phyloP scores from a whole-genome alignment of 257 asterid species.

The Salvia rosmarinus region DNA sequence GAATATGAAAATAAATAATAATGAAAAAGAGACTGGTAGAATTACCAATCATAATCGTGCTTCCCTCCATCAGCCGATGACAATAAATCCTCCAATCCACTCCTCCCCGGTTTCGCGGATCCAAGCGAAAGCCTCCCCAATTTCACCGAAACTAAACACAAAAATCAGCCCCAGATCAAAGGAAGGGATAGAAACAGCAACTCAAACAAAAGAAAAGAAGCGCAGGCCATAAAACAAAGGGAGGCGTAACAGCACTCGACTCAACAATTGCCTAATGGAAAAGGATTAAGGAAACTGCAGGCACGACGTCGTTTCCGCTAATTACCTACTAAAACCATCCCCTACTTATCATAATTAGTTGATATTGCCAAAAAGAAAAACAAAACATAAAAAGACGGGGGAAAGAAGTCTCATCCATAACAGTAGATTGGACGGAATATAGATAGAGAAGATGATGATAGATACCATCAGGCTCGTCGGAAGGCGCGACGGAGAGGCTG shows the following conservation, averaged over 20 bases:
- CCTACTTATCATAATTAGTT: conserved; percentile 15
- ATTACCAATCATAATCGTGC: conserved; percentile 68
- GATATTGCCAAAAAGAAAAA: conserved; percentile 18
- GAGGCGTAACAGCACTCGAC: neutral
- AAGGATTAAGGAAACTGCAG: conserved; percentile 4
- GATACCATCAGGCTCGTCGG: conserved; percentile 52
- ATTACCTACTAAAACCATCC: conserved; percentile 2
- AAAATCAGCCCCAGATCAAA: conserved; percentile 25
- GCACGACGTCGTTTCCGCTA: conserved; percentile 33
- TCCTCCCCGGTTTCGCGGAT: conserved; percentile 50
- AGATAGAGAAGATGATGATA: neutral
- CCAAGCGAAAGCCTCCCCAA: conserved; percentile 65
- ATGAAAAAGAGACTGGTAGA: neutral
- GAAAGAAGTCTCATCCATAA: neutral
- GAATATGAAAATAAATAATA: conserved; percentile 8
- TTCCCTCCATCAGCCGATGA: conserved; percentile 60
- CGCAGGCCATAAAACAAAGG: neutral
- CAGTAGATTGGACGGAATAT: conserved; percentile 12
- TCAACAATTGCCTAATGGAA: neutral
- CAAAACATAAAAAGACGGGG: neutral
- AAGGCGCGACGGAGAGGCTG: conserved; percentile 57
- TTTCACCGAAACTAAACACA: conserved; percentile 46
- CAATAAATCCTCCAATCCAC: conserved; percentile 53
- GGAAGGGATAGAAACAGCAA: neutral
- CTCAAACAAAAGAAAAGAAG: neutral